These are phyloP conservation scores for Chlamydomonas sp. DNA, from an alignment of 139 green algal species.

Conservation along the genomic window DNA sequence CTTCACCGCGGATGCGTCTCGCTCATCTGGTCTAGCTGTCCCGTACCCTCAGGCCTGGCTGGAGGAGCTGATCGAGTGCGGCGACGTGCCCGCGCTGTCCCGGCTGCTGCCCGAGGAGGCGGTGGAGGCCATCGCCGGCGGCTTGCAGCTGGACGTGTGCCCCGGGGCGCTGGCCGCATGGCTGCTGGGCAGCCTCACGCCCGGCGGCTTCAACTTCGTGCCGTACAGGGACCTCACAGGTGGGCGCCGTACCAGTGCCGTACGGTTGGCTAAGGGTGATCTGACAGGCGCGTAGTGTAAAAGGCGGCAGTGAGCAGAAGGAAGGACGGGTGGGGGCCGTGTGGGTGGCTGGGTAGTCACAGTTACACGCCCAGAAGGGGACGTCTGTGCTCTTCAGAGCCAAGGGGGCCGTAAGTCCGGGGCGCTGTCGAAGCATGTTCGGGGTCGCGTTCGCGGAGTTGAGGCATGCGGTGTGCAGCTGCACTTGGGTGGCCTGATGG, in stretches of 20 bases:
- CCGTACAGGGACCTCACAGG: slow-evolving; percentile 31
- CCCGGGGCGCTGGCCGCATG: neutral
- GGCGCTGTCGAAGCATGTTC: no score
- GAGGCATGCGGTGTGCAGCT: no score
- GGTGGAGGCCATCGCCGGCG: neutral
- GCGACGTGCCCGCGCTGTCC: slow-evolving; percentile 7
- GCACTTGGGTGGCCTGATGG: no score
- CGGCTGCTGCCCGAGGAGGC: slow-evolving; percentile 9
- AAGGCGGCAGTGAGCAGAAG: neutral
- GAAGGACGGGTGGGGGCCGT: no score
- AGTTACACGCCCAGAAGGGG: no score
- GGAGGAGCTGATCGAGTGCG: neutral
- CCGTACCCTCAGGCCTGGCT: slow-evolving; percentile 10
- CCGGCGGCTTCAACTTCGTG: slow-evolving; percentile 17
- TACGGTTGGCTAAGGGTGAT: neutral
- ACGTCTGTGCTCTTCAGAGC: no score
- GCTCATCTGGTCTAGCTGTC: no score
- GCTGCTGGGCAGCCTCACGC: slow-evolving; percentile 22
- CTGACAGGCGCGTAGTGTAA: neutral
- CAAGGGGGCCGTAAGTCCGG: no score
- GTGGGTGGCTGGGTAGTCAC: no score
- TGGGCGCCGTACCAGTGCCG: neutral
- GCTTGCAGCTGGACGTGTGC: slow-evolving; percentile 8
- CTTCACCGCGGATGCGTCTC: no score
- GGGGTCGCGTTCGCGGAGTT: no score